These are phyloP conservation scores for Xylaria sp. DNA, from an alignment of 2,329 filamentous ascomycete species.

Conservation along the genomic window DNA sequence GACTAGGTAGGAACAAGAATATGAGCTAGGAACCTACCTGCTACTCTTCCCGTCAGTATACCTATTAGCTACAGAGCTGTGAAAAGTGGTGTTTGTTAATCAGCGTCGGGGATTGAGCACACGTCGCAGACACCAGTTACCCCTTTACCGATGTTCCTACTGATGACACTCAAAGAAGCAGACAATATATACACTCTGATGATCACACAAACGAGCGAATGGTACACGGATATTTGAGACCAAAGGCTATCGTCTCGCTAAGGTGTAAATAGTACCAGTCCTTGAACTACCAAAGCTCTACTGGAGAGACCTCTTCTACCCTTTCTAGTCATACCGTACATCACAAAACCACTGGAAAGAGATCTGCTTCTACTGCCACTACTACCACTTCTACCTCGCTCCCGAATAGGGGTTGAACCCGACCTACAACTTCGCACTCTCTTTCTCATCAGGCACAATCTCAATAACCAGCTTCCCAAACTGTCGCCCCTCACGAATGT, in stretches of 20 bases:
- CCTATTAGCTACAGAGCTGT: background rate
- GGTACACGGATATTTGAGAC: no score
- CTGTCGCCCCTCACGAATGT: slow-evolving; percentile 86
- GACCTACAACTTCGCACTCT: slow-evolving; percentile 56
- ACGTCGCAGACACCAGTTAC: background rate
- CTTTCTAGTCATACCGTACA: background rate
- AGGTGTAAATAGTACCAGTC: no score
- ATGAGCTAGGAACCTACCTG: background rate
- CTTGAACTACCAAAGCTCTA: no score
- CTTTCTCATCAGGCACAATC: slow-evolving; percentile 57
- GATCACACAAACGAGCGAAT: background rate
- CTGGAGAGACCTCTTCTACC: background rate
- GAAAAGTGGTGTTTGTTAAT: background rate
- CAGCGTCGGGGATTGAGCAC: background rate
- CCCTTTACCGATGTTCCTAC: background rate
- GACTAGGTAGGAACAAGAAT: background rate
- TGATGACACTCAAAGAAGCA: background rate
- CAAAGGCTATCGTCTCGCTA: no score
- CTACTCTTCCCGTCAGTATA: background rate
- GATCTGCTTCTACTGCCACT: background rate
- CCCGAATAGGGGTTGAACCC: background rate
- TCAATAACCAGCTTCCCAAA: slow-evolving; percentile 94
- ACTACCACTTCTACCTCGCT: background rate
- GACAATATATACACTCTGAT: background rate
- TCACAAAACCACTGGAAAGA: background rate